Evolutionary conservation across 108 stramenopile genomes (phyloP), one percentile per base, ranked within the genome.

Genomic region (Chaetoceros muelleri): DNA sequence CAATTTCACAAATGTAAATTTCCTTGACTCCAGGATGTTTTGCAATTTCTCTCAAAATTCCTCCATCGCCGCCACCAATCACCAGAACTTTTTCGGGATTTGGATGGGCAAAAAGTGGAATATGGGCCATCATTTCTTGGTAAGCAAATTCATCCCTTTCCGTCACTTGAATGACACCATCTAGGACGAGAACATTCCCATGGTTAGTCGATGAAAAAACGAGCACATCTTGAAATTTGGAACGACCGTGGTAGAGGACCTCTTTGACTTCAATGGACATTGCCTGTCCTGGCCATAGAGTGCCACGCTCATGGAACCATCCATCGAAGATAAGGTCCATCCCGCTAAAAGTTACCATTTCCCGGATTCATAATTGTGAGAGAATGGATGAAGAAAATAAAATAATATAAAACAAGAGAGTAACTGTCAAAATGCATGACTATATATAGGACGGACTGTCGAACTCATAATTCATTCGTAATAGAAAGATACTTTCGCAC

Each of bases 51-150:
- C 98, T 83, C 24, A 97, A 61, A 1, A 98, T 94, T 53, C 98
- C 98, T 21, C 98, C 98, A 70, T 97, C 96, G 8, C 96, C 98
- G 1, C 98, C 98, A 19, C 98, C 98, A 55, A 99, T 85, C 48
- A 99, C 95, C 23, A 96, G 62, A 10, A 97, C 98, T 34, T 70
- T 71, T 52, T 87, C 76, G 28, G 95, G 95, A 72, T 85, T 69
- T 30, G 80, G 86, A 66, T 97, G 96, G 0, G 94, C 85, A 58
- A 79, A 95, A 24, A 97, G 67, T 2, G 98, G 98, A 18, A 98
- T 66, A 64, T 98, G 96, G 2, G 95, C 75, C 60, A 97, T 95
- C 96, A 96, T 96, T 74, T 98, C 98, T 69, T 97, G 96, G 69
- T 99, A 99, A 46, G 93, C 48, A 51, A 77, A 83, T 71, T 99